Base-by-base conservation (phyloP, 139 green algal species). In the Desmodesmus armatus region DNA sequence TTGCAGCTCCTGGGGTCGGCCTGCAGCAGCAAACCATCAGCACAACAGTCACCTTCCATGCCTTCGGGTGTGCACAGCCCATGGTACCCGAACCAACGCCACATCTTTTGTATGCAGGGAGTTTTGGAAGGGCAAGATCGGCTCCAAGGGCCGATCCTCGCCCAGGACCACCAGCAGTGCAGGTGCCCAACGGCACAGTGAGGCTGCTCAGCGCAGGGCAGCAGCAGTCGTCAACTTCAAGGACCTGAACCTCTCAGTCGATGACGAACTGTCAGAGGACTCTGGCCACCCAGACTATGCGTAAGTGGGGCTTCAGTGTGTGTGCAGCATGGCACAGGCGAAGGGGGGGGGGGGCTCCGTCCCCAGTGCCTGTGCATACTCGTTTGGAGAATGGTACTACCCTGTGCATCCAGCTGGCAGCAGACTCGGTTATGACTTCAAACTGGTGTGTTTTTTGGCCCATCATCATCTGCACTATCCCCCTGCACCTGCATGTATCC, bases 161-260 rank as follows among this genome's bases (percentile, higher is more conserved):
- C 55, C 76, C 6, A 31, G 76, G 23, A 60, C 76, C 40, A 31
- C 40, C 13, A 39, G 9, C 37, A 66, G 33, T 5, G 67, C 33
- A 11, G 49, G 43, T 47, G 43, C 60, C 5, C 67, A 33, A 19
- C 33, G 67, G 23, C 31, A 23, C 47, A 7, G 29, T 21, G 71
- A 76, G 17, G n/a, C n/a, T n/a, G n/a, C n/a, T n/a, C 7, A 13
- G 9, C 49, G 82, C 13, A 39, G 82, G 6, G 43, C 19, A 4
- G 62, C 66, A 70, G 51, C 71, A 49, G 82, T 87, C 13, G 82
- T 87, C 53, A 87, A 87, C 41, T 87, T 87, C 82, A 87, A 87
- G 58, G 82, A 87, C 72, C 72, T 87, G 11, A 87, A 87, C 51
- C 72, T 87, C 15, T 78, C 55, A 27, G 82, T 87, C 31, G 82